These are phyloP conservation scores for Kwoniella botswanensis DNA, from an alignment of 768 basidiomycete species.

Conservation along the genomic window DNA sequence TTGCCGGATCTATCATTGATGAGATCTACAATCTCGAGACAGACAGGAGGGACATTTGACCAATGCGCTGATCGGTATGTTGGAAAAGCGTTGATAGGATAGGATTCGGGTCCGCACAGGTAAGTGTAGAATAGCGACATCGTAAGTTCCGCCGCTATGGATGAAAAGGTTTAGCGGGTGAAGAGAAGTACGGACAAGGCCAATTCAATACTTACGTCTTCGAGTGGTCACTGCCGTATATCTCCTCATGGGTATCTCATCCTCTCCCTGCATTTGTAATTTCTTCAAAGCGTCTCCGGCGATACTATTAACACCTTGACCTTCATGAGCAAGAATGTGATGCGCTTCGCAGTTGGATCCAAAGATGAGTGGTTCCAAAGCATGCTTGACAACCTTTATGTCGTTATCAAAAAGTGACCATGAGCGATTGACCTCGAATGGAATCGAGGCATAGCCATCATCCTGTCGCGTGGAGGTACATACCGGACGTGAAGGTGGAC, in stretches of 20 bases:
- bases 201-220: conserved; percentile 25
- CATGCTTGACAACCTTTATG: conserved; percentile 45
- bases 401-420: conserved; percentile 34
- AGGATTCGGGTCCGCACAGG: conserved; percentile 37
- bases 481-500: conserved; percentile 29
- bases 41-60: conserved; percentile 30
- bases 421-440: conserved; percentile 14
- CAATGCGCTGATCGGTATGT: conserved; percentile 34
- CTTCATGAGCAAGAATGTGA: conserved; percentile 39
- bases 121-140: conserved; percentile 50
- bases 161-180: too few species aligned
- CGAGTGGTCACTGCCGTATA: conserved; percentile 7
- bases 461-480: conserved; percentile 40
- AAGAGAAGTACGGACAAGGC: too few species aligned
- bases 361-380: conserved; percentile 11
- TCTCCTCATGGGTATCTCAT: conserved; percentile 29
- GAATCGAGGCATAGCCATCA: conserved; percentile 32
- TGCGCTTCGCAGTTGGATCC: conserved; percentile 34
- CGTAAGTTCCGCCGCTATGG: conserved; percentile 36
- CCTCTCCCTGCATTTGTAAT: conserved; percentile 30
- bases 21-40: conserved; percentile 35
- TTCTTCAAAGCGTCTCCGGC: conserved; percentile 11
- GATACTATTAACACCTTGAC: not conserved
- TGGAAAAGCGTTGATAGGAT: conserved; percentile 16
- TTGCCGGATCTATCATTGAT: conserved; percentile 47